Evolutionary conservation across 495 filamentous ascomycete genomes (phyloP).

Genomic region (Neurospora hispaniola): DNA sequence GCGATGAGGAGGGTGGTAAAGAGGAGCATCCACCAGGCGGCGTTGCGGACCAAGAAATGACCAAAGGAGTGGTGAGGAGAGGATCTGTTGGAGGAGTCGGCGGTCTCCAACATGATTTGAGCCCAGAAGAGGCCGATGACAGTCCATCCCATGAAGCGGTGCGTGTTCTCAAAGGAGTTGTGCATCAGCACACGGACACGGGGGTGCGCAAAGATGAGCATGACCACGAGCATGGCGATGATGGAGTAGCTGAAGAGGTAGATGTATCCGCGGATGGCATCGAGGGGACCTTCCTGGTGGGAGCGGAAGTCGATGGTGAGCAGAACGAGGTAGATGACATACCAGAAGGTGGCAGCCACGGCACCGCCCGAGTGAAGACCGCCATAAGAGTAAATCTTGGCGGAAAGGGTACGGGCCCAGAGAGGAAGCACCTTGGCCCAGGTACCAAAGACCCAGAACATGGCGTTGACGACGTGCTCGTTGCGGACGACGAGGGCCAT

Average conservation of each 20-base stretch:
- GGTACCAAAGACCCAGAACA: constrained; percentile 50
- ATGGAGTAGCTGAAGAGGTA: constrained; percentile 35
- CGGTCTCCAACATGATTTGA: constrained; percentile 23
- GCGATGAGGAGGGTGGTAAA: constrained; percentile 47
- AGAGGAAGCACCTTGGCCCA: constrained; percentile 51
- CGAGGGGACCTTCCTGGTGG: constrained; percentile 18
- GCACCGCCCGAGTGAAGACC: constrained; percentile 67
- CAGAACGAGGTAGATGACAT: constrained; percentile 37
- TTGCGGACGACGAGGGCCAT: constrained; percentile 52
- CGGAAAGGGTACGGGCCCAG: constrained; percentile 49
- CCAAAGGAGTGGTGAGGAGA: constrained; percentile 9
- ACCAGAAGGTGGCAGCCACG: constrained; percentile 60
- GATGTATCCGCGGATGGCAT: constrained; percentile 38
- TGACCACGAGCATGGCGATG: constrained; percentile 27
- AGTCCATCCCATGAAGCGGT: constrained; percentile 58
- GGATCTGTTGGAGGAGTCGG: constrained; percentile 8
- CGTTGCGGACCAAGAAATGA: constrained; percentile 37
- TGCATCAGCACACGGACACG: constrained; percentile 42
- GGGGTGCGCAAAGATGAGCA: constrained; percentile 40
- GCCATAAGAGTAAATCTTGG: constrained; percentile 69
- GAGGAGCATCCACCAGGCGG: constrained; percentile 60
- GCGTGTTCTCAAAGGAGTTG: constrained; percentile 56
- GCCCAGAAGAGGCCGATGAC: constrained; percentile 51
- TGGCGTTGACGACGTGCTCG: constrained; percentile 62
- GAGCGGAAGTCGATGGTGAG: constrained; percentile 34